Conservation (phyloP, 1,284 basidiomycete species). For the Cryptococcus deneoformans region DNA sequence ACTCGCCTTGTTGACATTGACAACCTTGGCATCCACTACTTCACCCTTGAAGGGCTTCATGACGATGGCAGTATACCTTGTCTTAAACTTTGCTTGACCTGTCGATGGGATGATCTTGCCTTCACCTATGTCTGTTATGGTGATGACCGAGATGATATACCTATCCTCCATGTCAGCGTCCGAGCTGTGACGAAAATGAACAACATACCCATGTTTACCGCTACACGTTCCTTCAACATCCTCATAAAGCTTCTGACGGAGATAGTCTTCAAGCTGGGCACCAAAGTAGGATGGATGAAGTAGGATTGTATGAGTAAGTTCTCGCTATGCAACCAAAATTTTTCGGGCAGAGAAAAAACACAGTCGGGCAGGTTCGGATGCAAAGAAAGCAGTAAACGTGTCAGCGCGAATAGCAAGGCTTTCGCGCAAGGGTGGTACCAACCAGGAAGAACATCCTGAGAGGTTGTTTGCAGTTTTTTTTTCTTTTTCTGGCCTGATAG, state of each 20-base stretch:
- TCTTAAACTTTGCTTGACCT: conserved; percentile 91
- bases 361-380: not conserved
- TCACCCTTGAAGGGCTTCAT: conserved; percentile 99
- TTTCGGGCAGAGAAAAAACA: conserved; percentile 7
- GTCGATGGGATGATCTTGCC: conserved; percentile 89
- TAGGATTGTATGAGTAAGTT: conserved; percentile 90
- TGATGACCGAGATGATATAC: conserved; percentile 97
- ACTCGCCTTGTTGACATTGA: conserved; percentile 89
- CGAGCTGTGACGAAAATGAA: not conserved
- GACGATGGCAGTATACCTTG: conserved; percentile 86
- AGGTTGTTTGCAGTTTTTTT: not conserved
- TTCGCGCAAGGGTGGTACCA: conserved; percentile 28
- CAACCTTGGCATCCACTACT: conserved; percentile 94
- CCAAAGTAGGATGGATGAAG: conserved; percentile 98
- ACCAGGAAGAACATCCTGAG: conserved; percentile 48
- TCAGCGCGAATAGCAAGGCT: conserved; percentile 23
- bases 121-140: conserved; percentile 82
- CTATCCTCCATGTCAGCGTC: conserved; percentile 17
- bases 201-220: conserved; percentile 71
- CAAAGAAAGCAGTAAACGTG: conserved; percentile 5
- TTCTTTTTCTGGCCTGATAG: not conserved
- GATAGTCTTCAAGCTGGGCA: conserved; percentile 87
- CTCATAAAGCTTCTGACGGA: conserved; percentile 88
- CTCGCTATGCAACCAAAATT: conserved; percentile 61
- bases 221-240: conserved; percentile 98